Evolutionary conservation across 2,329 filamentous ascomycete species (phyloP).

Genomic region (Alternaria rosae): DNA sequence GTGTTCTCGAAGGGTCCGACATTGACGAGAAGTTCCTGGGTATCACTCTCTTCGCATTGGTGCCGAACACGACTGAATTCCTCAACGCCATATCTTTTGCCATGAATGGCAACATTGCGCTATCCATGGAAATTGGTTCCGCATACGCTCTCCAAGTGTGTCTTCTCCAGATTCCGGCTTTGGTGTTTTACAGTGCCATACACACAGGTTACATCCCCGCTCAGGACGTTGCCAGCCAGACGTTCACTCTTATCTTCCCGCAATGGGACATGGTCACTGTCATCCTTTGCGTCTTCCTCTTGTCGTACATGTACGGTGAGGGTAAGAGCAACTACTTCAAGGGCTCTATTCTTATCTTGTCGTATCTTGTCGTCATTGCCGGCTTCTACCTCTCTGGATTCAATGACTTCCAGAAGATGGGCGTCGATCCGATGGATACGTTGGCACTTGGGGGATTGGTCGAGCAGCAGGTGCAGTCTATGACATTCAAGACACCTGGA

Average conservation of each 20-base stretch:
- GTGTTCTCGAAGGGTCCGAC: slow-evolving; percentile 87
- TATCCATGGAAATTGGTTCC: slow-evolving; percentile 99
- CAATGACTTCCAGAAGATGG: slow-evolving; percentile 58
- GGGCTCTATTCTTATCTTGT: slow-evolving; percentile 90
- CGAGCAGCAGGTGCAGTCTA: slow-evolving; percentile 40
- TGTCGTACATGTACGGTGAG: slow-evolving; percentile 97
- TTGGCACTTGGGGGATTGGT: slow-evolving; percentile 44
- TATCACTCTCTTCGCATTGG: slow-evolving; percentile 93
- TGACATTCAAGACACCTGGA: slow-evolving; percentile 45
- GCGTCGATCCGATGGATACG: slow-evolving; percentile 45
- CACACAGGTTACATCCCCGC: slow-evolving; percentile 67
- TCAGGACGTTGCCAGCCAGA: slow-evolving; percentile 65
- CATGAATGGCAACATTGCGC: slow-evolving; percentile 98
- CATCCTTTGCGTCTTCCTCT: slow-evolving; percentile 91
- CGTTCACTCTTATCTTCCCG: slow-evolving; percentile 88
- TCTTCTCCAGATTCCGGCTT: slow-evolving; percentile 88
- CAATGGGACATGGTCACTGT: slow-evolving; percentile 99
- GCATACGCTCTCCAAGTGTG: slow-evolving; percentile 97
- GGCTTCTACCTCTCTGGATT: slow-evolving; percentile 88
- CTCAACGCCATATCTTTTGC: slow-evolving; percentile 99
- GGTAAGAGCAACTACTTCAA: slow-evolving; percentile 99
- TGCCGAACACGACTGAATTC: slow-evolving; percentile 98
- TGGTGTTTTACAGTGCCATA: slow-evolving; percentile 89
- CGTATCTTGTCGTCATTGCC: slow-evolving; percentile 88
- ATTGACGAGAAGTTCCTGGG: slow-evolving; percentile 98